These are phyloP conservation scores for Ambrosia artemisiifolia DNA, from an alignment of 129 eudicot genomes.

Conservation along the genomic window DNA sequence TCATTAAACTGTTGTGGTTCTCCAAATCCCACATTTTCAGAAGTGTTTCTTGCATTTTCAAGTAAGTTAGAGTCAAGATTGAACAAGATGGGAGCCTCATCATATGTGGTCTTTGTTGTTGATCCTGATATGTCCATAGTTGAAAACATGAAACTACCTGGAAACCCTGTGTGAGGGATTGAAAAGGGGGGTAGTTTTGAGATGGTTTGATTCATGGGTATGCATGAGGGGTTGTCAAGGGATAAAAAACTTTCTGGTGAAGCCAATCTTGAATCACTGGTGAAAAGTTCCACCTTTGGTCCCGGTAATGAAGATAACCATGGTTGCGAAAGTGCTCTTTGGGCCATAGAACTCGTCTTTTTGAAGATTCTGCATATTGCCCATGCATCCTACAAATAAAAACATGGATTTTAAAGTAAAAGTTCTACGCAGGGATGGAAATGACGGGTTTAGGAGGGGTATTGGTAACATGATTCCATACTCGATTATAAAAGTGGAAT, in stretches of 20 bases:
- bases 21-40: slow-evolving; percentile 34
- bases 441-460: too few species aligned
- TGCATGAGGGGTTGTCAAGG: slow-evolving; percentile 43
- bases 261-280: slow-evolving; percentile 20
- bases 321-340: slow-evolving; percentile 74
- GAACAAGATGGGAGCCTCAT: slow-evolving; percentile 38
- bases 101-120: slow-evolving; percentile 26
- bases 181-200: slow-evolving; percentile 25
- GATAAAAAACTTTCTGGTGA: slow-evolving; percentile 44
- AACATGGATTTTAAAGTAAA: background rate
- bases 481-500: too few species aligned
- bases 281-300: slow-evolving; percentile 25
- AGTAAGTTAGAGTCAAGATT: slow-evolving; percentile 35
- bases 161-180: slow-evolving; percentile 31
- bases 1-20: slow-evolving; percentile 43
- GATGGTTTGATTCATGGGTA: slow-evolving; percentile 31
- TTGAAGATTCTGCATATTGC: slow-evolving; percentile 94
- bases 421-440: background rate
- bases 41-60: slow-evolving; percentile 18
- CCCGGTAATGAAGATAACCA: slow-evolving; percentile 61
- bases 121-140: slow-evolving; percentile 40
- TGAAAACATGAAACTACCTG: slow-evolving; percentile 45
- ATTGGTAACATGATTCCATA: too few species aligned
- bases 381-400: slow-evolving; percentile 75
- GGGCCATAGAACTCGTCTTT: slow-evolving; percentile 74